Conservation (phyloP, 306 rosid species). For the Erythrophleum fordii region DNA sequence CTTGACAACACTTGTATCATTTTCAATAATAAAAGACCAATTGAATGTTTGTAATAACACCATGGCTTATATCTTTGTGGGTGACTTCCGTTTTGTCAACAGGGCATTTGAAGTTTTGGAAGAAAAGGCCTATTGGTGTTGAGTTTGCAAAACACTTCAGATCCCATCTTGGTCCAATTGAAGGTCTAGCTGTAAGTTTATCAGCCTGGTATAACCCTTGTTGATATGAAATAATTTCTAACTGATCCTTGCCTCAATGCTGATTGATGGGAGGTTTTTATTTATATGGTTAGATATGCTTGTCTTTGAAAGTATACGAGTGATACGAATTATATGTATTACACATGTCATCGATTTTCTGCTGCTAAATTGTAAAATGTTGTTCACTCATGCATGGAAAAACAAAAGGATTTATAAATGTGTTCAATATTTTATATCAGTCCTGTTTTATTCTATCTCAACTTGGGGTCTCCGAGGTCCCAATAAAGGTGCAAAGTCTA, state of each 20-base stretch:
- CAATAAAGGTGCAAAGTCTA: background rate
- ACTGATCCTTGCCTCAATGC: conserved; percentile 32
- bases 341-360: conserved; percentile 17
- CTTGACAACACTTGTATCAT: background rate
- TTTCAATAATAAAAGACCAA: conserved; percentile 11
- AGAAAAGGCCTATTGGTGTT: conserved; percentile 84
- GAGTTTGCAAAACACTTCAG: conserved; percentile 98
- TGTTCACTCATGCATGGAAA: background rate
- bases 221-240: conserved; percentile 15
- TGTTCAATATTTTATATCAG: background rate
- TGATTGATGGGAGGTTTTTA: conserved; percentile 11
- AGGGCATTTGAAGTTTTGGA: conserved; percentile 99
- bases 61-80: conserved; percentile 19
- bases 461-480: background rate
- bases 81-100: conserved; percentile 25
- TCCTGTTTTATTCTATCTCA: background rate
- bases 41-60: conserved; percentile 6
- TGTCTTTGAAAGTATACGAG: background rate
- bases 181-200: conserved; percentile 86
- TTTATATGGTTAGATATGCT: background rate
- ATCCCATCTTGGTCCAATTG: conserved; percentile 98
- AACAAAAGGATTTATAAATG: background rate
- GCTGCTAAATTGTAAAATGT: background rate
- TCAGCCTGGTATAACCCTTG: conserved; percentile 31
- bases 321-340: background rate